Percentiles rank a stretch among this genome's conserved stretches.
Evolutionary conservation across 768 basidiomycete genomes (phyloP).

Genomic region (Auricularia auricula-judae): DNA sequence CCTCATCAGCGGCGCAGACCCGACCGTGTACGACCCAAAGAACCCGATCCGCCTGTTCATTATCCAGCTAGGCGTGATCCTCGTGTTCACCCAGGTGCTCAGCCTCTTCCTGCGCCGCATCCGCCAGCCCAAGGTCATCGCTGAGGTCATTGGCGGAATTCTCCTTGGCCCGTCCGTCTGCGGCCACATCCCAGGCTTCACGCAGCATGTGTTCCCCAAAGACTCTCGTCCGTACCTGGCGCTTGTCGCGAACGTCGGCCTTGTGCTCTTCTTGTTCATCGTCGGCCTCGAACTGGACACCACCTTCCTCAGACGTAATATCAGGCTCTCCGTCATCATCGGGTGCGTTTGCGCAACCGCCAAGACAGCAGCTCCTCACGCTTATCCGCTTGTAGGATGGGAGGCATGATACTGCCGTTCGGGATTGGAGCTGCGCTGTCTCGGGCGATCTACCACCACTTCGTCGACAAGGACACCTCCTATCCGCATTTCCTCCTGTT

Average conservation of each 20-base stretch:
- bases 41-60: constrained; percentile 6
- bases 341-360: constrained; percentile 25
- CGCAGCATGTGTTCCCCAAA: constrained; percentile 44
- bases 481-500: constrained; percentile 82
- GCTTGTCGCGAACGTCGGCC: constrained; percentile 65
- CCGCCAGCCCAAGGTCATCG: constrained; percentile 85
- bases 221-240: constrained; percentile 39
- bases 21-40: neutral
- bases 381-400: neutral
- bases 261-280: constrained; percentile 72
- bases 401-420: constrained; percentile 67
- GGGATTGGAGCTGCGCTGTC: constrained; percentile 68
- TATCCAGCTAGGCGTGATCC: constrained; percentile 52
- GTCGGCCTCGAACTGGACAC: constrained; percentile 80
- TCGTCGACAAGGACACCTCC: constrained; percentile 43
- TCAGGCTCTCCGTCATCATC: constrained; percentile 43
- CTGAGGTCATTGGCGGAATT: constrained; percentile 87
- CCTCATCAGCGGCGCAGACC: neutral
- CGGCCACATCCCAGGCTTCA: constrained; percentile 71
- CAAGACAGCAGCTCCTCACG: neutral
- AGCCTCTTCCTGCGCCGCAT: constrained; percentile 52
- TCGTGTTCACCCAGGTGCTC: constrained; percentile 67
- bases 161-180: constrained; percentile 64
- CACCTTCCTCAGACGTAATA: constrained; percentile 53
- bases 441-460: constrained; percentile 64